Percentiles rank a stretch among this genome's conserved stretches.
phyloP scores from a whole-genome alignment of 192 early-diverging fungal genomes.

The Spizellomyces sp. region DNA sequence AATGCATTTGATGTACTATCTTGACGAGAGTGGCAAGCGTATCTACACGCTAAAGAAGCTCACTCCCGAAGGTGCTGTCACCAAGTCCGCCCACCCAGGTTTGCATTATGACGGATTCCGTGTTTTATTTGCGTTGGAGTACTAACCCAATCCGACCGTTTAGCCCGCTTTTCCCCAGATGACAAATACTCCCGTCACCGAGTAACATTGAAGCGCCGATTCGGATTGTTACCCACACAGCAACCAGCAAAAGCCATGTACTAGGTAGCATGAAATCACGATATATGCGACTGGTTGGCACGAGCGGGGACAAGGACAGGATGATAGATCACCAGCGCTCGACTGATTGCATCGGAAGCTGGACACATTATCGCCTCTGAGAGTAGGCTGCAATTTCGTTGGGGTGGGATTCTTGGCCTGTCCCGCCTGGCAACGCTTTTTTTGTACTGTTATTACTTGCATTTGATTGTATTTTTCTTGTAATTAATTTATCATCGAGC shows the following conservation, averaged over 20 bases:
- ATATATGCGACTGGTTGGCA: too few species aligned
- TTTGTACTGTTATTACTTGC: too few species aligned
- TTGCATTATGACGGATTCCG: not conserved
- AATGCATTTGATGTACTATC: conserved; percentile 95
- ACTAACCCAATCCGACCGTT: not conserved
- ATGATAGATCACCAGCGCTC: too few species aligned
- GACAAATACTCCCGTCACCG: conserved; percentile 99
- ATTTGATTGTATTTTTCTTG: too few species aligned
- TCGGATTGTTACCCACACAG: conserved; percentile 73
- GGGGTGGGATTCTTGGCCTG: too few species aligned
- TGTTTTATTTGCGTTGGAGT: conserved; percentile 25
- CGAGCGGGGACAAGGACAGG: too few species aligned
- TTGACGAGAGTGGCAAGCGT: conserved; percentile 79
- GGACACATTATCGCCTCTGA: too few species aligned
- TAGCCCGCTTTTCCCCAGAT: conserved; percentile 97
- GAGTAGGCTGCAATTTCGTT: too few species aligned
- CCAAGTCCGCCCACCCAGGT: conserved; percentile 95
- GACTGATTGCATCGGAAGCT: too few species aligned
- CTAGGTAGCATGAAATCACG: too few species aligned
- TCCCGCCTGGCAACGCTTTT: too few species aligned
- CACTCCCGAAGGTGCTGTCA: conserved; percentile 73
- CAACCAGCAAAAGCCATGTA: not conserved
- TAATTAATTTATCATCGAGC: too few species aligned
- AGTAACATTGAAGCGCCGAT: conserved; percentile 95
- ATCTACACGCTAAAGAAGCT: conserved; percentile 98